phyloP scores from a whole-genome alignment of 2,329 filamentous ascomycete genomes.

The Aspergillus latus region DNA sequence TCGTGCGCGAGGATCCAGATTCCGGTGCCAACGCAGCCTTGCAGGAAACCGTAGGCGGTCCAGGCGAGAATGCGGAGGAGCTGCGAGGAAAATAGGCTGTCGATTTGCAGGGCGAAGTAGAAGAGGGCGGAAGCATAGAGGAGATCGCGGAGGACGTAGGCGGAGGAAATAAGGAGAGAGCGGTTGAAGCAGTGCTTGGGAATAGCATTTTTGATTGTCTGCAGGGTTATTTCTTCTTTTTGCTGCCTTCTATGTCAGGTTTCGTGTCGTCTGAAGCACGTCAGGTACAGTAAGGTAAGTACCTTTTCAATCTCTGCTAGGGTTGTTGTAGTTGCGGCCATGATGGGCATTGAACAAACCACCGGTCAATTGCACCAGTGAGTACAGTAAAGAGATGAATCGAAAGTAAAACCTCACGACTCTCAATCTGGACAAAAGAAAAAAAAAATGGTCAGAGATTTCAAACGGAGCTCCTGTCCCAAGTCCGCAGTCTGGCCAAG shows the following conservation, averaged over 20 bases:
- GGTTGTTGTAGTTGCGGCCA: neutral
- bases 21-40: constrained; percentile 66
- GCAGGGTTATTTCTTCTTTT: constrained; percentile 17
- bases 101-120: constrained; percentile 57
- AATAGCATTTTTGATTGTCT: constrained; percentile 49
- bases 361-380: neutral
- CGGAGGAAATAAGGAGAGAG: constrained; percentile 52
- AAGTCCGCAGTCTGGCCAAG: too few relatives aligned
- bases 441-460: neutral
- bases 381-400: neutral
- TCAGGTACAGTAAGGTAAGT: neutral
- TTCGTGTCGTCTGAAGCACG: neutral
- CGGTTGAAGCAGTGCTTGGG: constrained; percentile 64
- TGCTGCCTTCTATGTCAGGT: constrained; percentile 2
- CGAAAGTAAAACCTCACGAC: neutral
- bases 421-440: neutral
- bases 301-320: constrained; percentile 1
- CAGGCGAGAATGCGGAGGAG: constrained; percentile 52
- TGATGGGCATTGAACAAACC: neutral
- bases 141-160: constrained; percentile 59
- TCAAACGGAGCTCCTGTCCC: neutral
- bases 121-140: constrained; percentile 50
- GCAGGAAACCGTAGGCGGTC: constrained; percentile 61
- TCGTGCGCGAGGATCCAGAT: constrained; percentile 72
- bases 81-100: constrained; percentile 47